These are phyloP conservation scores for Curvularia spicifera DNA, from an alignment of 2,329 filamentous ascomycete species.

Conservation along the genomic window DNA sequence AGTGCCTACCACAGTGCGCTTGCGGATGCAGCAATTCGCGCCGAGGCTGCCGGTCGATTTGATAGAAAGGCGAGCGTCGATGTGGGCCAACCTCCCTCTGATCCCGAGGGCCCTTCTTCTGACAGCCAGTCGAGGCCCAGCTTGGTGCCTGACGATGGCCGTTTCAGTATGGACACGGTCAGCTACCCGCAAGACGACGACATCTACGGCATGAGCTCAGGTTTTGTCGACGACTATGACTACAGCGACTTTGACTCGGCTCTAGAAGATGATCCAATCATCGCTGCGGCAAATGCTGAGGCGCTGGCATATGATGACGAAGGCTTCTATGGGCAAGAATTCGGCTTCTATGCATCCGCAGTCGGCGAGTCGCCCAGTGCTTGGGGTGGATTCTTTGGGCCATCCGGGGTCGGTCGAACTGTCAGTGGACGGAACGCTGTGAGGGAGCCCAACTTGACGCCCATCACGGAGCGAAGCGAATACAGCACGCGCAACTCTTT, in stretches of 20 bases:
- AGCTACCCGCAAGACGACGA: slow-evolving; percentile 46
- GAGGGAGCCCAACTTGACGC: slow-evolving; percentile 89
- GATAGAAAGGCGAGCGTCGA: slow-evolving; percentile 63
- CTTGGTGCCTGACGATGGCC: slow-evolving; percentile 58
- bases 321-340: slow-evolving; percentile 94
- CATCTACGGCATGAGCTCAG: slow-evolving; percentile 45
- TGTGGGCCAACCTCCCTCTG: slow-evolving; percentile 31
- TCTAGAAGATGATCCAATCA: slow-evolving; percentile 78
- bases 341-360: slow-evolving; percentile 84
- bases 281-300: slow-evolving; percentile 93
- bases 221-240: slow-evolving; percentile 56
- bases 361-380: slow-evolving; percentile 65
- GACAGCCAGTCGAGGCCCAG: slow-evolving; percentile 50
- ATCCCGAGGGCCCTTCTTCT: slow-evolving; percentile 44
- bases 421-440: slow-evolving; percentile 69
- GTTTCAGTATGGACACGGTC: slow-evolving; percentile 55
- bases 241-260: slow-evolving; percentile 62
- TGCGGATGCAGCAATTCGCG: slow-evolving; percentile 78
- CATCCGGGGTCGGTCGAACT: slow-evolving; percentile 69
- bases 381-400: slow-evolving; percentile 89
- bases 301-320: slow-evolving; percentile 90
- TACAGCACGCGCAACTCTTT: slow-evolving; percentile 94
- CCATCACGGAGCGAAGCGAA: slow-evolving; percentile 94
- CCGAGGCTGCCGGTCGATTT: slow-evolving; percentile 78
- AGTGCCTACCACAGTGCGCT: slow-evolving; percentile 83